These are phyloP conservation scores for Aspergillus pseudonomiae DNA, from an alignment of 2,329 filamentous ascomycete genomes.

Conservation along the genomic window DNA sequence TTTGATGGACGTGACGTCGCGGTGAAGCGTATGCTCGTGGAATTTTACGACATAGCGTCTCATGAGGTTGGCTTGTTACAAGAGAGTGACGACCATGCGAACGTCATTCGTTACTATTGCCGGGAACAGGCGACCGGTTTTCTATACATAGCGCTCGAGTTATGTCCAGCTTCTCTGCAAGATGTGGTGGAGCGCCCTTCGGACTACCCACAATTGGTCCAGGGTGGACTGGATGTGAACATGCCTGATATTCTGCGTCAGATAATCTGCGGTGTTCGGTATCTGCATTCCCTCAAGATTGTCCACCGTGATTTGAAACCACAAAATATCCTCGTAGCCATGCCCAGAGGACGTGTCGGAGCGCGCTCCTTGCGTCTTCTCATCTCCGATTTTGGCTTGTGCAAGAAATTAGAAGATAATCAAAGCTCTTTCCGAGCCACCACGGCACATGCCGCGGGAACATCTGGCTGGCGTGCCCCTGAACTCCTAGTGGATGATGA, in stretches of 20 bases:
- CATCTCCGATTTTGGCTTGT: conserved; percentile 96
- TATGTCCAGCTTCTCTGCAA: conserved; percentile 89
- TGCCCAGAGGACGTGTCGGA: conserved; percentile 54
- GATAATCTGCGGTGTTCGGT: conserved; percentile 83
- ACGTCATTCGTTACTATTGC: conserved; percentile 95
- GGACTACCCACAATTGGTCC: conserved; percentile 68
- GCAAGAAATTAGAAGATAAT: conserved; percentile 93
- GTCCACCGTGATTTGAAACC: conserved; percentile 97
- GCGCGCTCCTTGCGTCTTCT: conserved; percentile 77
- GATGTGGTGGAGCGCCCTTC: conserved; percentile 82
- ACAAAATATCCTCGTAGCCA: conserved; percentile 88
- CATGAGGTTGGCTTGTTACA: conserved; percentile 89
- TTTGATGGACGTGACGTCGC: conserved; percentile 93
- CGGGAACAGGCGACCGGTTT: conserved; percentile 88
- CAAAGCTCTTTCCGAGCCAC: conserved; percentile 95
- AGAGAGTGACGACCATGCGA: conserved; percentile 93
- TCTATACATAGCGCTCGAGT: conserved; percentile 92
- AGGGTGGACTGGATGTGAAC: conserved; percentile 60
- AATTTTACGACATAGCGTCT: conserved; percentile 93
- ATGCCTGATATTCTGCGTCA: conserved; percentile 81
- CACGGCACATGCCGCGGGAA: conserved; percentile 89
- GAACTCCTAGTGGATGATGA: conserved; percentile 86
- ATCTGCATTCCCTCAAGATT: conserved; percentile 88
- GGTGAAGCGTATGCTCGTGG: conserved; percentile 93
- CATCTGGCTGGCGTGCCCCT: conserved; percentile 93